Evolutionary conservation across 768 basidiomycete genomes (phyloP).

Genomic region (Gloeostereum incarnatum): DNA sequence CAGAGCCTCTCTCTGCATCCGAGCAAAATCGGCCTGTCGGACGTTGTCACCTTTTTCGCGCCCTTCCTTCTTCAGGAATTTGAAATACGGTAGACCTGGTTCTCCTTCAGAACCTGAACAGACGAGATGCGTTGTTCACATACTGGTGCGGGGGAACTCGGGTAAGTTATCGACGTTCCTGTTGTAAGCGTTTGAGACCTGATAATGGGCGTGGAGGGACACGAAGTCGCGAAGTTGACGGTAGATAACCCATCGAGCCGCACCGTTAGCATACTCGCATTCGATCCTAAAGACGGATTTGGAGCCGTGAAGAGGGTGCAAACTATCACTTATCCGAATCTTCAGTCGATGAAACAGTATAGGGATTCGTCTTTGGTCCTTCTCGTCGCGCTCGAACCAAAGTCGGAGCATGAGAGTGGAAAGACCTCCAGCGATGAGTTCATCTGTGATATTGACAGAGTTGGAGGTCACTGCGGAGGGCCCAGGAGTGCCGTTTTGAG

Average conservation of each 20-base stretch:
- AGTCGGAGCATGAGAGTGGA: conserved; percentile 71
- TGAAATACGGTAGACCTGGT: conserved; percentile 83
- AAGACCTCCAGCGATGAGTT: conserved; percentile 73
- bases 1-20: conserved; percentile 69
- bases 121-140: neutral
- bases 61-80: conserved; percentile 64
- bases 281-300: conserved; percentile 87
- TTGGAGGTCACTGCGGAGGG: conserved; percentile 42
- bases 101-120: neutral
- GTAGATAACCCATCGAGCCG: conserved; percentile 90
- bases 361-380: conserved; percentile 72
- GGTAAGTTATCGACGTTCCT: conserved; percentile 71
- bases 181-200: conserved; percentile 74
- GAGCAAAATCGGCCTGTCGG: conserved; percentile 67
- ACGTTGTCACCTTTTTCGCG: conserved; percentile 40
- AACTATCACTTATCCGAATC: conserved; percentile 77
- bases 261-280: conserved; percentile 94
- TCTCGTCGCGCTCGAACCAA: conserved; percentile 86
- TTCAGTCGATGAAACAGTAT: conserved; percentile 71
- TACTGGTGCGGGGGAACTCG: conserved; percentile 84
- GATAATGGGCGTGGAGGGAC: conserved; percentile 83
- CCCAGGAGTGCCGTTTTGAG: conserved; percentile 20
- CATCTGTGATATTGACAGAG: conserved; percentile 70
- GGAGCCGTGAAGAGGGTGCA: conserved; percentile 68
- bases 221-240: conserved; percentile 89